Evolutionary conservation across 2,329 filamentous ascomycete genomes (phyloP), one percentile per base, ranked within the genome.

Genomic region (Paecilomyces sp.): DNA sequence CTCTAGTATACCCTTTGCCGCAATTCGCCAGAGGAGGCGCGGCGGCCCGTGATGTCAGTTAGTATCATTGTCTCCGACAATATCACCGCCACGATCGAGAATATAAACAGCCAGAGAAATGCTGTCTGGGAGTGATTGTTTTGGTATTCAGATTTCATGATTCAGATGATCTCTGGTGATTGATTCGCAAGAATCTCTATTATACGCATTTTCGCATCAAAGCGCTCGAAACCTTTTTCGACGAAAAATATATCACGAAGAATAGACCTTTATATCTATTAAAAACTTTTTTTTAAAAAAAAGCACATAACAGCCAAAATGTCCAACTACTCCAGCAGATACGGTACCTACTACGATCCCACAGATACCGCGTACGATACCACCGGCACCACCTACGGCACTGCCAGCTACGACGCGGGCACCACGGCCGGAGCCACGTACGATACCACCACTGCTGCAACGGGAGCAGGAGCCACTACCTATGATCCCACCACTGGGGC

Each of bases 401-500:
- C 54, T 15, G 41, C 60, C 54, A 36, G 28, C 31, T 58, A 60
- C 36, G 54, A 36, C 50, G 54, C 59, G 8, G 55, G 55, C 22
- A 41, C 55, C 11, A 56, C 55, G 1, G 61, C 61, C 24, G 59
- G 53, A 25, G 60, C 61, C 7, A 62, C 50, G 31, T 53, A 53
- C 15, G 47, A 36, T 54, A 57, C 55, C 4, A 51, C 33, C 55
- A 24, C 25, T 9, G 13, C 55, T 4, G 51, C 24, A 25, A 58
- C 59, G 18, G 31, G 33, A 3, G 60, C 60, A 30, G 61, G 61
- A 50, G 60, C 57, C 6, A 63, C 62, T 15, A 62, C 60, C n/a
- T 63, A 63, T 31, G 62, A 63, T 28, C 62, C 62, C n/a, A 54
- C 58, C 54, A 63, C 62, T 0, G 62, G 62, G 22, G 66, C 71